These are phyloP conservation scores for Tremellales sp. DNA, from an alignment of 1,284 basidiomycete genomes.

Conservation along the genomic window DNA sequence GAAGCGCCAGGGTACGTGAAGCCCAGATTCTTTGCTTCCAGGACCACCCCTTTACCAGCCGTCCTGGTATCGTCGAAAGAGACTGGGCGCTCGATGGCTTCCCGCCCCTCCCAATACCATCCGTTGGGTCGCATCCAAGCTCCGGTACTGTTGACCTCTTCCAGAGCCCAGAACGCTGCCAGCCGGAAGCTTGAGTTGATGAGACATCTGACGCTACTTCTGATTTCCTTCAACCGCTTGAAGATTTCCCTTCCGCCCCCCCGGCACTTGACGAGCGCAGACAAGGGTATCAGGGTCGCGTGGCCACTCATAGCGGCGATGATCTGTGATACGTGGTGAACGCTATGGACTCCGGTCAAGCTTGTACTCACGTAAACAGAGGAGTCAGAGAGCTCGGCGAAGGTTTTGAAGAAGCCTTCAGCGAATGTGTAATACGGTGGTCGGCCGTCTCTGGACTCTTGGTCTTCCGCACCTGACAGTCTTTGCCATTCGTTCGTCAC, in stretches of 20 bases:
- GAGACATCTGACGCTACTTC: no score
- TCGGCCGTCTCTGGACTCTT: no score
- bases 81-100: not conserved
- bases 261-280: no score
- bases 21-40: constrained; percentile 65
- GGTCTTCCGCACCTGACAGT: not conserved
- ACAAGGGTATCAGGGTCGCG: no score
- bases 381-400: not conserved
- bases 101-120: no score
- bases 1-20: constrained; percentile 70
- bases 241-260: no score
- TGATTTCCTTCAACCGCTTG: no score
- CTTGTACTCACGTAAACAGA: not conserved
- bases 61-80: not conserved
- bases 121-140: not conserved
- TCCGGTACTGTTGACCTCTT: not conserved
- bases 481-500: constrained; percentile 66
- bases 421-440: not conserved
- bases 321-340: not conserved
- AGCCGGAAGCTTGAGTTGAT: not conserved
- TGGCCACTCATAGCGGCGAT: not conserved
- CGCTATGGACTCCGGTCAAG: not conserved
- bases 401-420: not conserved
- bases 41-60: constrained; percentile 19
- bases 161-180: not conserved